A percentile compares a stretch with the other conserved stretches of the same genome.
Evolutionary conservation across 257 asterid genomes (phyloP).

Genomic region (Galeopsis tetrahit): DNA sequence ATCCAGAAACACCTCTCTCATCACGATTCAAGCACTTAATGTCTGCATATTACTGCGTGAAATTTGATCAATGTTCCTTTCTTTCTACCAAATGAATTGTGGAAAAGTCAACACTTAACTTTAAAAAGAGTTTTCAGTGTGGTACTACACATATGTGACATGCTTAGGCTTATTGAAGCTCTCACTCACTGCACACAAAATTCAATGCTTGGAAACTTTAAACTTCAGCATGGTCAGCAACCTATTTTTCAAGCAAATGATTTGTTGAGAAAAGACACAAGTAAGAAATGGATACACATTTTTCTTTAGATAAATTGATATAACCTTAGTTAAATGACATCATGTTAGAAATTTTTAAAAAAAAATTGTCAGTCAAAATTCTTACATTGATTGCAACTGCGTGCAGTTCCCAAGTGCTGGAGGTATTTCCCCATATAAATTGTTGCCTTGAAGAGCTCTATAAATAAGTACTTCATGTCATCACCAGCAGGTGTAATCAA

Average conservation of each 20-base stretch:
- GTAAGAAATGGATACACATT: background rate
- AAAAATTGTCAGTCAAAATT: conserved; percentile 17
- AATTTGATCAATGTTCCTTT: conserved; percentile 17
- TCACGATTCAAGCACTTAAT: conserved; percentile 4
- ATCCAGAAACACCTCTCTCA: background rate
- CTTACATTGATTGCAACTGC: conserved; percentile 64
- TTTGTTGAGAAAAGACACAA: conserved; percentile 9
- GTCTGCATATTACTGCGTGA: background rate
- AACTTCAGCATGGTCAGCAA: conserved; percentile 15
- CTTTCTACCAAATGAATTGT: conserved; percentile 17
- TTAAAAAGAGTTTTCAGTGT: conserved; percentile 3
- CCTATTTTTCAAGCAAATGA: conserved; percentile 10
- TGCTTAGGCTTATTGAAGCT: conserved; percentile 25
- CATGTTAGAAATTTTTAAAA: conserved; percentile 1
- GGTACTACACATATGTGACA: conserved; percentile 15
- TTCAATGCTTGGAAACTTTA: background rate
- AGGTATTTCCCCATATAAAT: conserved; percentile 79
- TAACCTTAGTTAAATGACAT: background rate
- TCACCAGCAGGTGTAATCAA: conserved; percentile 32
- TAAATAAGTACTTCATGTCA: conserved; percentile 41
- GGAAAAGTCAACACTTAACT: conserved; percentile 11
- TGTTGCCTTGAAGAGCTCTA: conserved; percentile 82
- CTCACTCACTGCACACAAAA: conserved; percentile 23
- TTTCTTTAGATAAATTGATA: conserved; percentile 7
- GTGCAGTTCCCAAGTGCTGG: conserved; percentile 85